These are phyloP conservation scores for Rhinocladiella mackenziei DNA, from an alignment of 2,329 filamentous ascomycete species.

Conservation along the genomic window DNA sequence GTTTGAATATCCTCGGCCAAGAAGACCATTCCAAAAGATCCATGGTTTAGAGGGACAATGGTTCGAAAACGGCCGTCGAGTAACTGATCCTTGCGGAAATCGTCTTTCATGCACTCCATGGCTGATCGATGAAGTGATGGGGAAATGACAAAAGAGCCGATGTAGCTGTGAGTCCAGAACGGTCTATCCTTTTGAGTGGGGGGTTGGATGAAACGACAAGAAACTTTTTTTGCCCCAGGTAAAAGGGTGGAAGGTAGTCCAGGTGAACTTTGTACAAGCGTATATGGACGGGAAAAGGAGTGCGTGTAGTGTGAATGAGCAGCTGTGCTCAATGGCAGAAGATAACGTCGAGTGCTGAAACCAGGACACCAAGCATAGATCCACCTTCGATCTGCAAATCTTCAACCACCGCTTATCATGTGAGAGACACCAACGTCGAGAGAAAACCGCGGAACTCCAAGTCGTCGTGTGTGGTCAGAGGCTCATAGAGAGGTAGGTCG, in stretches of 20 bases:
- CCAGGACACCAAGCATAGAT: constrained; percentile 27
- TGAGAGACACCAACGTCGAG: constrained; percentile 17
- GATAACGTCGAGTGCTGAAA: constrained; percentile 22
- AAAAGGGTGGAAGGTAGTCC: constrained; percentile 12
- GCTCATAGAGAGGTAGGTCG: constrained; percentile 30
- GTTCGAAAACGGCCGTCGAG: constrained; percentile 88
- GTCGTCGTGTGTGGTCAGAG: constrained; percentile 29
- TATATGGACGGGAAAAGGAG: constrained; percentile 25
- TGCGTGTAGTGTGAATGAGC: constrained; percentile 13
- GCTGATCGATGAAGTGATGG: constrained; percentile 1
- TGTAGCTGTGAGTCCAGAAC: neutral
- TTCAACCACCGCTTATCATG: constrained; percentile 26
- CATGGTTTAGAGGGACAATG: constrained; percentile 92
- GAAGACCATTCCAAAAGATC: constrained; percentile 98
- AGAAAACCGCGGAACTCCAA: constrained; percentile 26
- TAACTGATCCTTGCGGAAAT: constrained; percentile 73
- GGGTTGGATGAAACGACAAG: constrained; percentile 1
- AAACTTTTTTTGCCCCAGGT: constrained; percentile 1
- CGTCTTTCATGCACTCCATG: constrained; percentile 84
- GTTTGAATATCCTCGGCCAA: constrained; percentile 77
- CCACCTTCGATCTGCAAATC: constrained; percentile 22
- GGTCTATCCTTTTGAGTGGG: constrained; percentile 6
- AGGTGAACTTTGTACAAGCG: constrained; percentile 24
- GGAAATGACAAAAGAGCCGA: neutral
- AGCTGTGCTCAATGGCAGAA: constrained; percentile 16